Evolutionary conservation across 768 basidiomycete genomes (phyloP).

Genomic region (Xanthoconium purpureum): DNA sequence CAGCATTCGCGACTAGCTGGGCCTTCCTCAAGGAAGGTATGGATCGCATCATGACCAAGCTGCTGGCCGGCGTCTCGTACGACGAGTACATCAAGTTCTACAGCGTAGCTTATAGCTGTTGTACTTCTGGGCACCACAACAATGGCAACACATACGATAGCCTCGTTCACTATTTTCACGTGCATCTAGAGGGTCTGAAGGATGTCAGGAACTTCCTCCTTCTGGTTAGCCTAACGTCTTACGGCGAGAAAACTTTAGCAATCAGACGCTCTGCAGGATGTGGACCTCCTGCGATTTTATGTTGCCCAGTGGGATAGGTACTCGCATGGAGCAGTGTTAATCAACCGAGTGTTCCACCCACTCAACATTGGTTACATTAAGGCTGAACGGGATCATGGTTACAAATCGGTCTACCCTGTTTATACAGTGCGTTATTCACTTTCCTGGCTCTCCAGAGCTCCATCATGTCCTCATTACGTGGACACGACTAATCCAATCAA

Average conservation of each 20-base stretch:
- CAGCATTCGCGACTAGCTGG: conserved; percentile 78
- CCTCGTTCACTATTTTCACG: conserved; percentile 85
- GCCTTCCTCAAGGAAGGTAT: conserved; percentile 80
- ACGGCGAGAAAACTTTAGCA: conserved; percentile 47
- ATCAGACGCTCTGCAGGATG: conserved; percentile 79
- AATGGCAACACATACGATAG: conserved; percentile 71
- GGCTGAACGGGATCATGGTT: conserved; percentile 93
- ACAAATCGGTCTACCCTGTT: conserved; percentile 91
- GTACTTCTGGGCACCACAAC: conserved; percentile 61
- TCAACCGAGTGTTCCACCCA: conserved; percentile 96
- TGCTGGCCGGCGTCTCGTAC: conserved; percentile 85
- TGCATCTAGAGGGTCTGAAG: conserved; percentile 68
- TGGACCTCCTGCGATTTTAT: conserved; percentile 86
- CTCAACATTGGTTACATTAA: conserved; percentile 99
- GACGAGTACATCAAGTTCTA: conserved; percentile 86
- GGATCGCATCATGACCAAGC: conserved; percentile 90
- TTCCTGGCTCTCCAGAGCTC: no score
- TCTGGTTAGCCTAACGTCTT: conserved; percentile 11
- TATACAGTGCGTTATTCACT: conserved; percentile 75
- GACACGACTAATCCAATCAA: conserved; percentile 4
- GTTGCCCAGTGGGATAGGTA: conserved; percentile 93
- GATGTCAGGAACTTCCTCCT: conserved; percentile 46
- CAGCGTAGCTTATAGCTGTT: conserved; percentile 97
- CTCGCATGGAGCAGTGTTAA: conserved; percentile 95
- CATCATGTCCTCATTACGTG: neutral